These are phyloP conservation scores for Diophrys appendiculata DNA, from an alignment of 73 alveolate genomes.

Conservation along the genomic window DNA sequence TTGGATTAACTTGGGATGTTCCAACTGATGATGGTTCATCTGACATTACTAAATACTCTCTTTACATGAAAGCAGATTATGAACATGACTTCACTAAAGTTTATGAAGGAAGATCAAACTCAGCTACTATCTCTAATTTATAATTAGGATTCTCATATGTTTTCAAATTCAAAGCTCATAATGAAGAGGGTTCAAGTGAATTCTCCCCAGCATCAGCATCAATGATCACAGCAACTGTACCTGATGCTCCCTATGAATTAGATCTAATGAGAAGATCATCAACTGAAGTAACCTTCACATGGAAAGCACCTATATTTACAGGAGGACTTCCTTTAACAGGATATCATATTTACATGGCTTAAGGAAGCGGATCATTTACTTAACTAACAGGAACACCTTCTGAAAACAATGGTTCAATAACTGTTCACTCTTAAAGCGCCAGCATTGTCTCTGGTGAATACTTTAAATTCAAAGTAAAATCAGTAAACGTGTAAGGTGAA, in stretches of 20 bases:
- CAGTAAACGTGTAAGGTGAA: constrained; percentile 51
- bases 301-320: constrained; percentile 69
- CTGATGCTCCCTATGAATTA: constrained; percentile 31
- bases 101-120: constrained; percentile 32
- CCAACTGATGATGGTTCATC: constrained; percentile 53
- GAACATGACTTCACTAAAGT: constrained; percentile 23
- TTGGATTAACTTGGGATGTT: constrained; percentile 55
- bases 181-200: constrained; percentile 52
- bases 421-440: constrained; percentile 16
- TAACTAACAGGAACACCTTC: constrained; percentile 44
- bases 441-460: constrained; percentile 33
- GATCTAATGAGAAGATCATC: constrained; percentile 28
- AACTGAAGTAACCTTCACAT: constrained; percentile 45
- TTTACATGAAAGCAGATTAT: constrained; percentile 52
- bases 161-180: constrained; percentile 53
- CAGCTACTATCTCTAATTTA: constrained; percentile 16
- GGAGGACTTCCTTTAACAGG: constrained; percentile 66
- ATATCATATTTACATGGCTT: constrained; percentile 60
- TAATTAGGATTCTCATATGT: constrained; percentile 50
- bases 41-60: constrained; percentile 45
- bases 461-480: constrained; percentile 47
- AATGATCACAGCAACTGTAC: constrained; percentile 36
- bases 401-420: constrained; percentile 32
- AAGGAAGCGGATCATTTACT: constrained; percentile 43
- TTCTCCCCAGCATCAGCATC: constrained; percentile 27